Conservation (phyloP, 2,329 filamentous ascomycete species). For the Fusarium sp. region DNA sequence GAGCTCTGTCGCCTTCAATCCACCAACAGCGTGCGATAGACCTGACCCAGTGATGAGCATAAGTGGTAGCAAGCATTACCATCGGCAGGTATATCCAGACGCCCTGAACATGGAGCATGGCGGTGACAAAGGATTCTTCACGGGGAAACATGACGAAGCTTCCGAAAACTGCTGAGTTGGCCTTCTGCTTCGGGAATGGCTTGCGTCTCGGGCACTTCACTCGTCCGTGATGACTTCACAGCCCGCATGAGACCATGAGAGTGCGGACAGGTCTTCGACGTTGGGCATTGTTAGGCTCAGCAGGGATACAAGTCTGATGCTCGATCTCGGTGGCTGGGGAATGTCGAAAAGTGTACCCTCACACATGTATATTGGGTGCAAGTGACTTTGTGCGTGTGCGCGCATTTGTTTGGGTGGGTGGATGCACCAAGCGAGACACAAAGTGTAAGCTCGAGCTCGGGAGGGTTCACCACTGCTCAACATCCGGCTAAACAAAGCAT, state of each 20-base stretch:
- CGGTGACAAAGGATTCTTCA: constrained; percentile 41
- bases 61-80: constrained; percentile 25
- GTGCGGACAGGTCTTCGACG: constrained; percentile 29
- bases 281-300: constrained; percentile 50
- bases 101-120: constrained; percentile 34
- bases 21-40: constrained; percentile 23
- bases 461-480: constrained; percentile 36
- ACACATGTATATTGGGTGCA: constrained; percentile 37
- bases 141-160: constrained; percentile 42
- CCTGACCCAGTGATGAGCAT: constrained; percentile 29
- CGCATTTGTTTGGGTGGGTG: constrained; percentile 38
- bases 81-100: constrained; percentile 32
- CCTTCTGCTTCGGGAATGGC: constrained; percentile 54
- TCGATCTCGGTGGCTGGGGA: constrained; percentile 43
- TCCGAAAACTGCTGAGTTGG: constrained; percentile 51
- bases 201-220: constrained; percentile 49
- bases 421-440: constrained; percentile 39
- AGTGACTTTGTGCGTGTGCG: constrained; percentile 27
- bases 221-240: constrained; percentile 50
- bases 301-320: constrained; percentile 37
- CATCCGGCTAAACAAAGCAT: constrained; percentile 32
- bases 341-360: constrained; percentile 39
- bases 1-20: constrained; percentile 23
- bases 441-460: constrained; percentile 33
- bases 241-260: constrained; percentile 47